Conservation (phyloP, 768 basidiomycete species). For the Favolaschia claudopus region DNA sequence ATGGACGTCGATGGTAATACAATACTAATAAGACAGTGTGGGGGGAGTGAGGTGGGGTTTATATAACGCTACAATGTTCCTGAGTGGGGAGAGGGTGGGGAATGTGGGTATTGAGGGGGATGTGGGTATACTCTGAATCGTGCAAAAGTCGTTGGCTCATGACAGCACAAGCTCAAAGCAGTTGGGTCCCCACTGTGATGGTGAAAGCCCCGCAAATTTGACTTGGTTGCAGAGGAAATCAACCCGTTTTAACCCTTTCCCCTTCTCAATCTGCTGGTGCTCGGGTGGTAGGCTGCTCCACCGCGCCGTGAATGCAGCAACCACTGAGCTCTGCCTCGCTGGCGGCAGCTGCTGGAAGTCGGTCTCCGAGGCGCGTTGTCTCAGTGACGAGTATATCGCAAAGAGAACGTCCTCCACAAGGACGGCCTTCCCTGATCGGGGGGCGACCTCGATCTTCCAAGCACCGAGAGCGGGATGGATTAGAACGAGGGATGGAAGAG, state of each 20-base stretch:
- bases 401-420: slow-evolving; percentile 13
- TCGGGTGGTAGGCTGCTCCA: slow-evolving; percentile 8
- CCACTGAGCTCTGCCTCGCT: slow-evolving; percentile 9
- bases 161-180: slow-evolving; percentile 38
- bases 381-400: slow-evolving; percentile 20
- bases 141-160: slow-evolving; percentile 10
- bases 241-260: slow-evolving; percentile 48
- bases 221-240: slow-evolving; percentile 44
- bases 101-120: slow-evolving; percentile 27
- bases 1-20: slow-evolving; percentile 10
- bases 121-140: slow-evolving; percentile 13
- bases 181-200: slow-evolving; percentile 33
- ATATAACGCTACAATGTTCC: slow-evolving; percentile 14
- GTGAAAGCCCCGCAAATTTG: slow-evolving; percentile 39
- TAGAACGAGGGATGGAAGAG: slow-evolving; percentile 4
- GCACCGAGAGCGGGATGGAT: not conserved
- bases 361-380: slow-evolving; percentile 1
- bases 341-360: slow-evolving; percentile 11
- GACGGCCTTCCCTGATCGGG: slow-evolving; percentile 6
- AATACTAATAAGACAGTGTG: slow-evolving; percentile 19
- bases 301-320: slow-evolving; percentile 23
- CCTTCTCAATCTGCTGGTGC: slow-evolving; percentile 32
- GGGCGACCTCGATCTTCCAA: slow-evolving; percentile 16
- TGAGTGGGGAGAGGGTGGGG: not conserved
- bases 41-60: not conserved